phyloP scores from a whole-genome alignment of 106 monocot species.

The Xerophyta viscosa region DNA sequence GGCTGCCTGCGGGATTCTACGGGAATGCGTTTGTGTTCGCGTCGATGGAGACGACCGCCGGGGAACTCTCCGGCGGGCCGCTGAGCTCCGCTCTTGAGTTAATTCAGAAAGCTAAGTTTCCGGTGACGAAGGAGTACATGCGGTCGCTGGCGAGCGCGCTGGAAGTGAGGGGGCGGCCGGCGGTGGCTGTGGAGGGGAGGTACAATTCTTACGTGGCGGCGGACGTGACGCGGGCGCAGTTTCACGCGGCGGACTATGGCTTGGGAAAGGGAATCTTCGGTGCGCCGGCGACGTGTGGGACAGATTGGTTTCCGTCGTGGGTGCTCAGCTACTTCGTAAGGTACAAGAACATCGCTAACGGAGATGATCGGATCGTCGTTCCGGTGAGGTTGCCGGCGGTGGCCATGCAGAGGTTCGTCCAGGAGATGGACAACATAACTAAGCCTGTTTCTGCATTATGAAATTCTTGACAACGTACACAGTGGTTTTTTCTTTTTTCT shows the following conservation, averaged over 20 bases:
- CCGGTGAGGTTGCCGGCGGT: neutral
- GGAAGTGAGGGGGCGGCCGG: conserved; percentile 4
- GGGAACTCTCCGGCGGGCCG: conserved; percentile 1
- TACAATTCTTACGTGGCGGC: conserved; percentile 1
- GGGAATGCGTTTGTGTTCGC: conserved; percentile 17
- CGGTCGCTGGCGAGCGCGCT: conserved; percentile 10
- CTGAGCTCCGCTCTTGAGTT: conserved; percentile 14
- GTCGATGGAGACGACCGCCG: conserved; percentile 7
- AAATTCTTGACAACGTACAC: no score
- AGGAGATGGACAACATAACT: conserved; percentile 4
- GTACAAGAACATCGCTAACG: neutral
- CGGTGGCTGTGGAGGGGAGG: neutral
- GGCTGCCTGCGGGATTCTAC: conserved; percentile 12
- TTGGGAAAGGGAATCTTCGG: neutral
- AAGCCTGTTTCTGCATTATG: no score
- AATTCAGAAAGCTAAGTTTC: conserved; percentile 7
- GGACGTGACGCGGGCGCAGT: neutral
- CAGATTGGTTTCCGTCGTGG: neutral
- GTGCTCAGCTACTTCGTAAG: neutral
- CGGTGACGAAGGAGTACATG: conserved; percentile 14
- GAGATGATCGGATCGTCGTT: conserved; percentile 3
- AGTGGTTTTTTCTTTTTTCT: no score
- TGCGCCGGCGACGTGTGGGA: conserved; percentile 1
- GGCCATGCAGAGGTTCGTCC: conserved; percentile 4
- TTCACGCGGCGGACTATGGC: neutral